Base-by-base conservation (phyloP, 345 rosid genomes). In the Noccaea bulbosa region DNA sequence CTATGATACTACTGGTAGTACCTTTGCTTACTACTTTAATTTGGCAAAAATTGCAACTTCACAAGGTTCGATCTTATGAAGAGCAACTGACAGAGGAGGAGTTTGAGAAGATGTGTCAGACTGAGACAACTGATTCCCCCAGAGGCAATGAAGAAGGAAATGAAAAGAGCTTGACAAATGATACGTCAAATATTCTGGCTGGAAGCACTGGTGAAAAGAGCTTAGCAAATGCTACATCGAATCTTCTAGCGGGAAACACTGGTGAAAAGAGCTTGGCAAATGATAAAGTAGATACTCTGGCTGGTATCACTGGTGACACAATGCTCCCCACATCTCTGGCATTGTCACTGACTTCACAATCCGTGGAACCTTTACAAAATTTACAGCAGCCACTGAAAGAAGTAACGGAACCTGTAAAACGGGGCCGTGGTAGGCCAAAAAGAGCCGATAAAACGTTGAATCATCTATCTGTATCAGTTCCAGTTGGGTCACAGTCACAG, bases 391-490 rank as follows among this genome's bases (percentile, higher is more conserved):
- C 74, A 76, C 67, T 43, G 66, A 81, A 78, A 46, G 89, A 89
- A 69, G 83, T 78, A 61, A 87, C 88, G 17, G 89, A 87, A 50
- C 96, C 98, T 67, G 83, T 88, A 48, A 92, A 88, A 80, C 80
- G 98, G 56, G 96, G 98, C n/a, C 92, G 98, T 78, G 98, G 98
- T 67, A 87, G 98, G 77, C 98, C 98, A 32, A 85, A 88, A 77
- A 84, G 96, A 79, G 86, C 77, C 7, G 88, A 83, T 54, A 87
- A 73, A 76, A 76, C 88, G 79, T 82, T 84, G 1, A 43, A 73
- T 52, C 70, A 73, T 2, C 48, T 57, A 65, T 51, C 73, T 44
- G 53, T 52, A 61, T 64, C 81, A 59, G 76, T 72, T 44, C 14
- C 54, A 43, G 62, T 54, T 20, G 86, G 77, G 44, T 65, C 77